These are phyloP conservation scores for Coemansia sp. DNA, from an alignment of 192 early-diverging fungal species.

Conservation along the genomic window DNA sequence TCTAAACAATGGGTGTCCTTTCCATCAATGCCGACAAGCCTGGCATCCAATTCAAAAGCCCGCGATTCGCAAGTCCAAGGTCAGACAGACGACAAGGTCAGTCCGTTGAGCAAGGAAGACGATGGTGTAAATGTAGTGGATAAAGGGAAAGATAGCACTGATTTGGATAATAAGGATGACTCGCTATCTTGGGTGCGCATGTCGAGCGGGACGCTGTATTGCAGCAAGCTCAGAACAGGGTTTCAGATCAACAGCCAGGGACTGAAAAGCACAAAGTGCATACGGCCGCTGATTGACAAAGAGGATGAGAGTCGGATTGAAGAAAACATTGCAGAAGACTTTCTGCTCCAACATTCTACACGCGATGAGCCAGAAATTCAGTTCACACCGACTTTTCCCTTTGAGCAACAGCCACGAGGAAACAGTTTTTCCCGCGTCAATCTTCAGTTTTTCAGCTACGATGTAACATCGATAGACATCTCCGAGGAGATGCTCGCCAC, in stretches of 20 bases:
- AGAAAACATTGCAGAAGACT: conserved; percentile 16
- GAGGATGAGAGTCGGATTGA: conserved; percentile 25
- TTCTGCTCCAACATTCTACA: conserved; percentile 11
- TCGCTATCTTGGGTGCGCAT: conserved; percentile 32
- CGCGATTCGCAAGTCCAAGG: background rate
- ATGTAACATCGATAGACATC: conserved; percentile 13
- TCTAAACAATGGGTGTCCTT: conserved; percentile 43
- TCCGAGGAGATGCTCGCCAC: conserved; percentile 29
- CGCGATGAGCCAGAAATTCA: conserved; percentile 23
- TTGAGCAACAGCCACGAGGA: conserved; percentile 10
- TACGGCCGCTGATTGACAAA: conserved; percentile 21
- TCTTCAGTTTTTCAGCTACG: background rate
- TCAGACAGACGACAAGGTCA: background rate
- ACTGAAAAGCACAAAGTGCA: background rate
- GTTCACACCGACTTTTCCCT: conserved; percentile 16
- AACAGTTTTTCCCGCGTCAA: conserved; percentile 21
- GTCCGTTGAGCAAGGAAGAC: background rate
- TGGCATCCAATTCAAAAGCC: background rate
- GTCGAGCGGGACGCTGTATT: background rate
- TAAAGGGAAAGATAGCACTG: background rate
- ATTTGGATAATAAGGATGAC: background rate
- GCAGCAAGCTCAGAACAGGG: conserved; percentile 1
- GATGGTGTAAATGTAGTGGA: background rate
- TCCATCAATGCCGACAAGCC: conserved; percentile 7
- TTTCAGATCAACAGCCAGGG: background rate